These are phyloP conservation scores for Ogataea thermomethanolica DNA, from an alignment of 805 yeast genomes.

Conservation along the genomic window DNA sequence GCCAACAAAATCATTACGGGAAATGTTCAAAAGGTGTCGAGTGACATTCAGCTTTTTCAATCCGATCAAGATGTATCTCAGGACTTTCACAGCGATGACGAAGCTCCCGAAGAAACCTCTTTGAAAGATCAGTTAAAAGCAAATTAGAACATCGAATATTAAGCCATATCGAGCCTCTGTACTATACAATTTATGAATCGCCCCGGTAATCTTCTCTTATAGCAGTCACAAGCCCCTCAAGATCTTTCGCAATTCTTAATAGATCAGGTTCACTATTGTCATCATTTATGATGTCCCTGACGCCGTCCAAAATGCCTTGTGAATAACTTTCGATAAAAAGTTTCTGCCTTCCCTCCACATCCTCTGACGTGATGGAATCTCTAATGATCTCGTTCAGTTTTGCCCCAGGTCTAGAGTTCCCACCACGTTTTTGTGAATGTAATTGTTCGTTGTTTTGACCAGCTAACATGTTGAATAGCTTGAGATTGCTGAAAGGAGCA, in stretches of 20 bases:
- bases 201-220: slow-evolving; percentile 17
- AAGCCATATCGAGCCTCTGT: too few species aligned
- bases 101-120: slow-evolving; percentile 28
- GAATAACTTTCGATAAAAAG: slow-evolving; percentile 52
- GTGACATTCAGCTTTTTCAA: too few species aligned
- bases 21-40: too few species aligned
- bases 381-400: too few species aligned
- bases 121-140: not conserved
- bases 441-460: too few species aligned
- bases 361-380: slow-evolving; percentile 47
- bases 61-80: too few species aligned
- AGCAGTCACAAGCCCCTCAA: slow-evolving; percentile 16
- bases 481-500: slow-evolving; percentile 61
- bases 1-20: slow-evolving; percentile 19
- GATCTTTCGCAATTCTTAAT: slow-evolving; percentile 12
- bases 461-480: slow-evolving; percentile 35
- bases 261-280: slow-evolving; percentile 32
- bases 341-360: slow-evolving; percentile 50
- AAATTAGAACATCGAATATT: too few species aligned
- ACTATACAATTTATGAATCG: too few species aligned
- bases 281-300: slow-evolving; percentile 52
- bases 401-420: too few species aligned
- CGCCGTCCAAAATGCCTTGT: slow-evolving; percentile 46
- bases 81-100: slow-evolving; percentile 11
- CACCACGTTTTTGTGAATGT: too few species aligned